A percentile compares a stretch with the other conserved stretches of the same genome.
phyloP scores from a whole-genome alignment of 495 filamentous ascomycete genomes.

The Penicillium mononematosum region DNA sequence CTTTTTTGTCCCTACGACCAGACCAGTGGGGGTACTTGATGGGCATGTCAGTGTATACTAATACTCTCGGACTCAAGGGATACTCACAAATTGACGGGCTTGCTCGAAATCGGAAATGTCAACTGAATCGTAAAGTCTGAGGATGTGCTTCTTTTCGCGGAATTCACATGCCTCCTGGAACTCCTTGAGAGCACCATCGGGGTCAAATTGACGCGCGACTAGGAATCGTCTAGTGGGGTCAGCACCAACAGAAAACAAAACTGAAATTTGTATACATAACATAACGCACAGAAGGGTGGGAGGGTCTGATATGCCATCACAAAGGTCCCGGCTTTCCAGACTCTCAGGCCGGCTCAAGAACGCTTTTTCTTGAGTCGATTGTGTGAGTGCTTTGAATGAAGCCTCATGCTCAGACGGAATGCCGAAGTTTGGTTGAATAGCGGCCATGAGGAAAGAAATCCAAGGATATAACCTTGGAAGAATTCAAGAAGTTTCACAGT shows the following conservation, averaged over 20 bases:
- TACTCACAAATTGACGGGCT: constrained; percentile 26
- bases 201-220: constrained; percentile 26
- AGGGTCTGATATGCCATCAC: constrained; percentile 32
- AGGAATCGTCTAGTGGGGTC: constrained; percentile 31
- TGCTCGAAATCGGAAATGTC: constrained; percentile 29
- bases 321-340: constrained; percentile 10
- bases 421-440: background rate
- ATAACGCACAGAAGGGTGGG: constrained; percentile 27
- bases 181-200: constrained; percentile 21
- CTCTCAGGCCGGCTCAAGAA: constrained; percentile 24
- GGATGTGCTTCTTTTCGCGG: constrained; percentile 20
- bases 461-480: background rate
- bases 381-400: constrained; percentile 18
- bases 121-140: constrained; percentile 26
- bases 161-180: constrained; percentile 25
- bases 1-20: constrained; percentile 31
- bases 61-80: background rate
- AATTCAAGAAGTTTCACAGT: background rate
- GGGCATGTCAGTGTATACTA: background rate
- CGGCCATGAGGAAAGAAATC: background rate
- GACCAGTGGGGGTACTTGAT: constrained; percentile 37
- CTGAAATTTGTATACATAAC: constrained; percentile 3
- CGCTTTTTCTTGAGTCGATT: constrained; percentile 21
- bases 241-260: background rate
- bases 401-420: background rate